These are phyloP conservation scores for Penicillium italicum DNA, from an alignment of 2,329 filamentous ascomycete genomes.

Conservation along the genomic window DNA sequence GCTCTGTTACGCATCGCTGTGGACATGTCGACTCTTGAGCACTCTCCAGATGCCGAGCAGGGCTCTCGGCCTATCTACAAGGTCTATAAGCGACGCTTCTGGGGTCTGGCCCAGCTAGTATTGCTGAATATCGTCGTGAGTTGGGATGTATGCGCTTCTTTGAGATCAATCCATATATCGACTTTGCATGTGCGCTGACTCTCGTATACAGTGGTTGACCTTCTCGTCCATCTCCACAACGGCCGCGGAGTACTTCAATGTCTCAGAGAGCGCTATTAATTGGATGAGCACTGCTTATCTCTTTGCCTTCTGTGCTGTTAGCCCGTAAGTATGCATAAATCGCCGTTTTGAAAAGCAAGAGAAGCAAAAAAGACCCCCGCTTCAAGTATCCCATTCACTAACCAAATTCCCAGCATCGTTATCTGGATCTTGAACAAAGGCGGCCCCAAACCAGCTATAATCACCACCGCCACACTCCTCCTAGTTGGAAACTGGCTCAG, in stretches of 20 bases:
- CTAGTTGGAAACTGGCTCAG: slow-evolving; percentile 88
- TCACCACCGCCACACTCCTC: slow-evolving; percentile 67
- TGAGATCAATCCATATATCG: not conserved
- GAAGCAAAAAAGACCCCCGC: not conserved
- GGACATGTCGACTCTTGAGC: slow-evolving; percentile 7
- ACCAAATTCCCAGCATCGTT: slow-evolving; percentile 44
- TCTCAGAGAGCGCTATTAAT: slow-evolving; percentile 74
- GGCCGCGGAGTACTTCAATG: slow-evolving; percentile 70
- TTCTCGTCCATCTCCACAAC: slow-evolving; percentile 78
- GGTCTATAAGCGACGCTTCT: slow-evolving; percentile 83
- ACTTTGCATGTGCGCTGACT: not conserved
- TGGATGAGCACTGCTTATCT: slow-evolving; percentile 89
- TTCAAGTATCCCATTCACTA: not conserved
- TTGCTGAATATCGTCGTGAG: slow-evolving; percentile 89
- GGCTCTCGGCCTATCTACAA: slow-evolving; percentile 39
- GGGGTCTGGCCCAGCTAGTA: slow-evolving; percentile 78
- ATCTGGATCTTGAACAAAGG: slow-evolving; percentile 73
- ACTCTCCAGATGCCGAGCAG: slow-evolving; percentile 9
- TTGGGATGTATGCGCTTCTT: slow-evolving; percentile 71
- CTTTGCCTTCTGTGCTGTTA: slow-evolving; percentile 72
- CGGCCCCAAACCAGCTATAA: slow-evolving; percentile 74
- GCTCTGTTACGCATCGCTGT: not conserved
- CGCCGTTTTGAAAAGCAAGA: not conserved
- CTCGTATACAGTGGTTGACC: slow-evolving; percentile 70
- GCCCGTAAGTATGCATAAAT: slow-evolving; percentile 52